phyloP scores from a whole-genome alignment of 495 filamentous ascomycete genomes.

The Penicillium paxilli region DNA sequence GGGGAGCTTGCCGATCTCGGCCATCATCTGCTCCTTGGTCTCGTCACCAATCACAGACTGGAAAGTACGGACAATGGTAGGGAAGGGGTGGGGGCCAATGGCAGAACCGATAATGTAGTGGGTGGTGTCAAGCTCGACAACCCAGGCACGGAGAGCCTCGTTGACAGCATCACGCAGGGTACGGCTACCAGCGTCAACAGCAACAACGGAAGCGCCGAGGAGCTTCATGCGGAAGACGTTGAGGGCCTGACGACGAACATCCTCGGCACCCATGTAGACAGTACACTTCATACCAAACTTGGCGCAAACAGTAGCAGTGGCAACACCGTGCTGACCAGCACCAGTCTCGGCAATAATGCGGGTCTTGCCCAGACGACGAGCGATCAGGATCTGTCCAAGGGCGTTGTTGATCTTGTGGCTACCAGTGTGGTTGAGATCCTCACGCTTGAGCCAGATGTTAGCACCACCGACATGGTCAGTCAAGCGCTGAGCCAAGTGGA shows the following conservation, averaged over 20 bases:
- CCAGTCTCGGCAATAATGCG: constrained; percentile 98
- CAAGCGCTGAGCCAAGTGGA: constrained; percentile 84
- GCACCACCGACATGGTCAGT: constrained; percentile 89
- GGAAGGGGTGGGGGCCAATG: constrained; percentile 95
- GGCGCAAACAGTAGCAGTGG: constrained; percentile 91
- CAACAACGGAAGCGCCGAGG: constrained; percentile 83
- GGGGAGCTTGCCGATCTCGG: constrained; percentile 80
- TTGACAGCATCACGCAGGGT: constrained; percentile 94
- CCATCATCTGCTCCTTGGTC: constrained; percentile 84
- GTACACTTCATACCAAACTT: constrained; percentile 96
- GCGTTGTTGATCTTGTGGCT: constrained; percentile 99
- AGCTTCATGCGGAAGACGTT: constrained; percentile 97
- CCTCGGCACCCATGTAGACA: constrained; percentile 95
- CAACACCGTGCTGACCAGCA: constrained; percentile 95
- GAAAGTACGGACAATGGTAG: constrained; percentile 94
- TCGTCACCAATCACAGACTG: constrained; percentile 92
- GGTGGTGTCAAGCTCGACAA: constrained; percentile 82
- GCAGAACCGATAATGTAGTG: constrained; percentile 97
- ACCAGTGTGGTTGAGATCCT: constrained; percentile 86
- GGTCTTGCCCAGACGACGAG: constrained; percentile 81
- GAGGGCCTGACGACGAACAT: constrained; percentile 90
- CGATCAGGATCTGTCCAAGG: constrained; percentile 84
- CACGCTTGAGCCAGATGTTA: constrained; percentile 94
- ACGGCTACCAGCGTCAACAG: constrained; percentile 81
- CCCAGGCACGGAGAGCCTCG: constrained; percentile 89